A percentile compares a stretch with the other conserved stretches of the same genome.
Evolutionary conservation across 1,284 basidiomycete genomes (phyloP).

Genomic region (Puccinia polysora): DNA sequence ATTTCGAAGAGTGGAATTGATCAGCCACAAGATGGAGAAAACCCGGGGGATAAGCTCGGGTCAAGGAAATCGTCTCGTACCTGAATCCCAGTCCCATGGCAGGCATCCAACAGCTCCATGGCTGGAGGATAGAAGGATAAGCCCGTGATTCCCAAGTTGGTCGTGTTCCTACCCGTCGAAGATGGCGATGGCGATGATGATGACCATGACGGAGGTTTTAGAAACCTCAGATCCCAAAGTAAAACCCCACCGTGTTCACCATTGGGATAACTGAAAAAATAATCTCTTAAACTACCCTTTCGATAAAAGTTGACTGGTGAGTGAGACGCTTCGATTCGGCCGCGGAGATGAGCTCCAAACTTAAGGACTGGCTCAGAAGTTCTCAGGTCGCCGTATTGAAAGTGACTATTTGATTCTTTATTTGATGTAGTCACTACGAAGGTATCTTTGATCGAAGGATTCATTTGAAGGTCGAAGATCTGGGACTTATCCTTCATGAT

Average conservation of each 20-base stretch:
- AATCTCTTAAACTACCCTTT: constrained; percentile 31
- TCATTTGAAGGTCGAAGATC: constrained; percentile 26
- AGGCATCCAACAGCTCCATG: background rate
- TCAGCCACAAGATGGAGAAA: too few species aligned
- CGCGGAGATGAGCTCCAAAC: constrained; percentile 9
- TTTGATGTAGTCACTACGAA: constrained; percentile 23
- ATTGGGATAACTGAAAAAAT: constrained; percentile 37
- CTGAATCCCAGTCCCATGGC: too few species aligned
- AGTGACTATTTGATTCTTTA: constrained; percentile 23
- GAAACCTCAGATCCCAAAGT: constrained; percentile 35
- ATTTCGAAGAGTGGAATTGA: background rate
- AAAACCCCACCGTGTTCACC: background rate
- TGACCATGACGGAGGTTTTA: background rate
- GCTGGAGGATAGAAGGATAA: background rate
- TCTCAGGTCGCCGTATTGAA: constrained; percentile 35
- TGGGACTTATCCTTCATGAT: background rate
- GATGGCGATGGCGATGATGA: background rate
- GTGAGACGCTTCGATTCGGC: background rate
- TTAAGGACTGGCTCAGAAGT: constrained; percentile 19
- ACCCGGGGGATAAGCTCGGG: too few species aligned
- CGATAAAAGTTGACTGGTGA: constrained; percentile 7
- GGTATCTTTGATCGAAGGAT: constrained; percentile 9
- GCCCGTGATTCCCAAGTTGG: too few species aligned
- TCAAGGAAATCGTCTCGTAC: background rate
- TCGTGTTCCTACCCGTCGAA: too few species aligned